Conservation (phyloP, 805 yeast species). For the Metschnikowia cubensis region DNA sequence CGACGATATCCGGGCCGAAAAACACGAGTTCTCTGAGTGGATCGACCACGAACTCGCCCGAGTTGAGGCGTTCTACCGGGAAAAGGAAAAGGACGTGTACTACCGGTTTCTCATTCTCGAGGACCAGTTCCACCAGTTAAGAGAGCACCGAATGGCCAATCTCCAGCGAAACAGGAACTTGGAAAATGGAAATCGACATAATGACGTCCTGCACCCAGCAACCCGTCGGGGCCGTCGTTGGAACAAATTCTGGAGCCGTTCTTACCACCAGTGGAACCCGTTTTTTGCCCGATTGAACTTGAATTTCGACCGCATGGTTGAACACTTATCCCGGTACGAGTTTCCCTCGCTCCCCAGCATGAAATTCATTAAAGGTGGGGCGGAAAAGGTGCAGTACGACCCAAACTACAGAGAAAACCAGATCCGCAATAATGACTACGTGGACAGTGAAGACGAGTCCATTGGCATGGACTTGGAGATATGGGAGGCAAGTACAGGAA, state of each 20-base stretch:
- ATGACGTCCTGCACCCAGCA: constrained; percentile 10
- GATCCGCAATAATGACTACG: constrained; percentile 32
- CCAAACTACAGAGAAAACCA: constrained; percentile 35
- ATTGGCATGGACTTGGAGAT: not conserved
- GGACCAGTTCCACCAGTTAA: constrained; percentile 62
- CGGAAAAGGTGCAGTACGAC: constrained; percentile 18
- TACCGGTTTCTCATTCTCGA: constrained; percentile 59
- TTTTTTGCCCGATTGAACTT: constrained; percentile 22
- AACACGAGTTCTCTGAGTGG: constrained; percentile 59
- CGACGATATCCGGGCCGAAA: constrained; percentile 26
- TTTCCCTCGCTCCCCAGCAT: constrained; percentile 41
- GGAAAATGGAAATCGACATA: not conserved
- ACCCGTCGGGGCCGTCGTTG: constrained; percentile 21
- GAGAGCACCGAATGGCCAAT: constrained; percentile 43
- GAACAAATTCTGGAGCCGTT: too few relatives aligned
- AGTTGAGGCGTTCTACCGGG: constrained; percentile 58
- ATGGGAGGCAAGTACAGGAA: not conserved
- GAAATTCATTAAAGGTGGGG: constrained; percentile 22
- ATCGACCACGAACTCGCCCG: constrained; percentile 56
- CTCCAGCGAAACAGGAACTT: not conserved
- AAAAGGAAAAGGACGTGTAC: constrained; percentile 56
- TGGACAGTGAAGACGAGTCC: constrained; percentile 1
- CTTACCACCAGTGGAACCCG: too few relatives aligned
- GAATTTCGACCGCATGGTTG: constrained; percentile 24
- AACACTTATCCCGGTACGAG: constrained; percentile 29